A percentile compares a stretch with the other conserved stretches of the same genome.
These are phyloP conservation scores for Arabidopsis lyrata DNA, from an alignment of 441 rosid genomes.

Conservation along the genomic window DNA sequence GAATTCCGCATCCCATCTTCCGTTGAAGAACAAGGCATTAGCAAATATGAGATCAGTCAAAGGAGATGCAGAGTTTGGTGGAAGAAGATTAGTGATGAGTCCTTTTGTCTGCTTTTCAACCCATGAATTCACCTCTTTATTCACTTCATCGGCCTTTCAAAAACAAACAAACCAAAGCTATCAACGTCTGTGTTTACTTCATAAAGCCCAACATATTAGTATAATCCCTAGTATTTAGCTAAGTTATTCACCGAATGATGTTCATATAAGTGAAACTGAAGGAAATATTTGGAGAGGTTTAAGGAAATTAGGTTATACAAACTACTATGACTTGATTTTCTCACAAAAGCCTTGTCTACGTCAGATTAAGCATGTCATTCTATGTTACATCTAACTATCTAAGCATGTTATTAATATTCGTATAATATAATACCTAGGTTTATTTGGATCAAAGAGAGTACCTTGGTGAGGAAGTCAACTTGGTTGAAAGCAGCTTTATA, in stretches of 20 bases:
- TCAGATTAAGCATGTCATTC: neutral
- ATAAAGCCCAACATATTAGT: neutral
- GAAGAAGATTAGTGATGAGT: too few relatives aligned
- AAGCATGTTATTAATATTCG: neutral
- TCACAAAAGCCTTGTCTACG: neutral
- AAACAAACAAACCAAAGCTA: too few relatives aligned
- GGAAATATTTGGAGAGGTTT: neutral
- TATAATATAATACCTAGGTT: neutral
- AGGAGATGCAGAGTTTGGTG: too few relatives aligned
- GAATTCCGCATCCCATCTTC: too few relatives aligned
- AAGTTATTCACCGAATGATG: neutral
- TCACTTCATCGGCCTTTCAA: too few relatives aligned
- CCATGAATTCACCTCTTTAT: too few relatives aligned
- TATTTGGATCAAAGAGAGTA: constrained; percentile 19
- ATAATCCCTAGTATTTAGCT: neutral
- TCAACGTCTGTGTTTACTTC: too few relatives aligned
- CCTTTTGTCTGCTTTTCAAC: too few relatives aligned
- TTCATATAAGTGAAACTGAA: neutral
- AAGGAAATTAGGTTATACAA: neutral
- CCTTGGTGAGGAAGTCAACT: constrained; percentile 80
- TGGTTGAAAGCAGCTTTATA: constrained; percentile 63
- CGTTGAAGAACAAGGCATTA: too few relatives aligned
- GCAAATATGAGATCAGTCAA: too few relatives aligned
- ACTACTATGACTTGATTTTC: neutral
- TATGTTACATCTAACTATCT: too few relatives aligned